These are phyloP conservation scores for Colletotrichum cuscutae DNA, from an alignment of 2,329 filamentous ascomycete species.

Conservation along the genomic window DNA sequence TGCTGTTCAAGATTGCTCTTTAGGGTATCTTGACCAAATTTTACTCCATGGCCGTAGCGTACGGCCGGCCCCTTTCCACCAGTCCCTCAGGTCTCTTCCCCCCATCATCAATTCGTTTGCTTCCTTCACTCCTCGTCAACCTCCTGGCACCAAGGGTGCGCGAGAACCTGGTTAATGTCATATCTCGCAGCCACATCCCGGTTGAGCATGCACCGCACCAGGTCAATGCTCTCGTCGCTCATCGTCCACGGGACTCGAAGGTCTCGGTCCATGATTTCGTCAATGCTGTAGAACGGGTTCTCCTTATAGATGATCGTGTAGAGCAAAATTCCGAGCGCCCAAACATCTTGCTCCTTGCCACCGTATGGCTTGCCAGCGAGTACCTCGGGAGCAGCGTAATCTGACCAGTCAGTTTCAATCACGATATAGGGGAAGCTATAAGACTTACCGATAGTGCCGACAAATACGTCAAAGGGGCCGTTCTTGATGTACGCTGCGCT, in stretches of 20 bases:
- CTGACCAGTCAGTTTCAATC: constrained; percentile 56
- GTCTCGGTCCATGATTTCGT: constrained; percentile 99
- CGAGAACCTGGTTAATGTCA: constrained; percentile 87
- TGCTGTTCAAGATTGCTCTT: constrained; percentile 34
- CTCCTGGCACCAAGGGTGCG: constrained; percentile 81
- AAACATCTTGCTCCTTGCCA: constrained; percentile 97
- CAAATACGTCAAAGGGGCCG: constrained; percentile 98
- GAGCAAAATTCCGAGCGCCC: constrained; percentile 94
- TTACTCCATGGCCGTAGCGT: constrained; percentile 11
- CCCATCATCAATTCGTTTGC: constrained; percentile 15
- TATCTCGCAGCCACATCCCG: constrained; percentile 85
- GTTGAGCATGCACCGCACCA: constrained; percentile 92
- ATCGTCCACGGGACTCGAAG: constrained; percentile 88
- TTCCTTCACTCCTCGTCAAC: constrained; percentile 29
- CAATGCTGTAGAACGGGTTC: constrained; percentile 98
- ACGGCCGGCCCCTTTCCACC: background rate
- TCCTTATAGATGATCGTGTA: constrained; percentile 99
- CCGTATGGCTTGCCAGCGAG: constrained; percentile 91
- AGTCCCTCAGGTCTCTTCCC: background rate
- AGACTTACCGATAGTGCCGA: constrained; percentile 93
- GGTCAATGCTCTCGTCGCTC: constrained; percentile 91
- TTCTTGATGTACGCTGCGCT: constrained; percentile 98
- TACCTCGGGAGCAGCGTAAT: constrained; percentile 98
- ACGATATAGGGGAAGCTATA: background rate
- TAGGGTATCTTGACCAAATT: constrained; percentile 36